Evolutionary conservation across 176 grass and related monocot species (phyloP).

Genomic region (Phoenix roebelenii): DNA sequence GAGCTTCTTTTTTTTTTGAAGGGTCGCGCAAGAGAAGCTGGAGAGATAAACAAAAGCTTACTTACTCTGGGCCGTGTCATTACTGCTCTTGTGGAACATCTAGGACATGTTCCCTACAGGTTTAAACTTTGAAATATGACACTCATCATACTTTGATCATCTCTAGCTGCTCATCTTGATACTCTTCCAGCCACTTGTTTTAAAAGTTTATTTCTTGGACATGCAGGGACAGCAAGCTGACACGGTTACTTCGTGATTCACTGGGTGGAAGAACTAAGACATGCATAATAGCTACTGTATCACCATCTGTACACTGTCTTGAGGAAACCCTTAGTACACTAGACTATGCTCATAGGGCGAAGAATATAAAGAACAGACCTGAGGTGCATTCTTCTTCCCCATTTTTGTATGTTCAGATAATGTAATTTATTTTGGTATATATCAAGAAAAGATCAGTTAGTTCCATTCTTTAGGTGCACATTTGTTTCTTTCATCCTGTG

Average conservation of each 20-base stretch:
- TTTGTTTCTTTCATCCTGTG: too few relatives aligned
- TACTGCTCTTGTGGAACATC: slow-evolving; percentile 90
- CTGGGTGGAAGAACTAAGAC: slow-evolving; percentile 96
- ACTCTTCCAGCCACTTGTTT: neutral
- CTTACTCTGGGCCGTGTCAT: slow-evolving; percentile 97
- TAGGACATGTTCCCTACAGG: slow-evolving; percentile 96
- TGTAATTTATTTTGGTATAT: too few relatives aligned
- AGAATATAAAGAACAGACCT: slow-evolving; percentile 95
- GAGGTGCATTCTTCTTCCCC: slow-evolving; percentile 35
- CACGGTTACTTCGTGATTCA: slow-evolving; percentile 85
- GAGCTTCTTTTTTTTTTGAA: slow-evolving; percentile 18
- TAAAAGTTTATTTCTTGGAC: slow-evolving; percentile 12
- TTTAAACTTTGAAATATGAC: slow-evolving; percentile 13
- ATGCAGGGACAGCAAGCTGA: slow-evolving; percentile 94
- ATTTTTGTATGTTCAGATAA: too few relatives aligned
- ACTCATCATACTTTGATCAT: too few relatives aligned
- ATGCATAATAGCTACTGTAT: slow-evolving; percentile 98
- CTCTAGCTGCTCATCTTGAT: too few relatives aligned
- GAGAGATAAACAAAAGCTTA: slow-evolving; percentile 98
- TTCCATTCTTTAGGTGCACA: too few relatives aligned
- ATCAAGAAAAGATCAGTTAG: too few relatives aligned
- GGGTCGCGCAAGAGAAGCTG: slow-evolving; percentile 95
- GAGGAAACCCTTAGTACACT: slow-evolving; percentile 97
- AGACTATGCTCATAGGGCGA: slow-evolving; percentile 92
- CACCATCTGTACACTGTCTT: slow-evolving; percentile 88